A percentile compares a stretch with the other conserved stretches of the same genome.
phyloP scores from a whole-genome alignment of 2,329 filamentous ascomycete species.

The Fusarium circinatum region DNA sequence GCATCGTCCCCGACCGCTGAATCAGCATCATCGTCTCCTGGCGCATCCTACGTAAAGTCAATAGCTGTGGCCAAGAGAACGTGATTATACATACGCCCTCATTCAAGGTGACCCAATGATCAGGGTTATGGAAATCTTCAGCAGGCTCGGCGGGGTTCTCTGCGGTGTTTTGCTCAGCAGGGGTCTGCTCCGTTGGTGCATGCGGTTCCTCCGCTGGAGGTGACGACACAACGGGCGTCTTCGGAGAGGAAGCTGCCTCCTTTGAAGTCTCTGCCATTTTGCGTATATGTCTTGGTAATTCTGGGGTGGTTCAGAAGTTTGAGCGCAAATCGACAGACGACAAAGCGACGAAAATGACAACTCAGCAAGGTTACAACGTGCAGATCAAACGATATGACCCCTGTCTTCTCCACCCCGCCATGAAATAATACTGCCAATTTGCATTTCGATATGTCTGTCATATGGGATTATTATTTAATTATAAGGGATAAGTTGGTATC shows the following conservation, averaged over 20 bases:
- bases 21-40: slow-evolving; percentile 6
- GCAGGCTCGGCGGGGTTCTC: background rate
- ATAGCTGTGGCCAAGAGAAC: accelerated
- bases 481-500: too few species aligned
- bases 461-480: too few species aligned
- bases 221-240: background rate
- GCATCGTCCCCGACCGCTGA: slow-evolving; percentile 29
- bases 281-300: accelerated
- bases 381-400: background rate
- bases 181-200: background rate
- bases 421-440: too few species aligned
- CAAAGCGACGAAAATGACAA: background rate
- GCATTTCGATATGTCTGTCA: too few species aligned
- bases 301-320: accelerated
- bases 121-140: slow-evolving; percentile 10
- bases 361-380: background rate
- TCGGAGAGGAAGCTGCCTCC: accelerated
- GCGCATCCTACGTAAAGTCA: background rate
- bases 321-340: too few species aligned
- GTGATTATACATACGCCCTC: background rate
- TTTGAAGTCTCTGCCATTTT: background rate
- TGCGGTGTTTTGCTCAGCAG: background rate
- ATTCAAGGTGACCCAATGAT: slow-evolving; percentile 8
- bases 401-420: background rate
- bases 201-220: background rate